Evolutionary conservation across 2,329 filamentous ascomycete species (phyloP).

Genomic region (Bipolaris bicolor): DNA sequence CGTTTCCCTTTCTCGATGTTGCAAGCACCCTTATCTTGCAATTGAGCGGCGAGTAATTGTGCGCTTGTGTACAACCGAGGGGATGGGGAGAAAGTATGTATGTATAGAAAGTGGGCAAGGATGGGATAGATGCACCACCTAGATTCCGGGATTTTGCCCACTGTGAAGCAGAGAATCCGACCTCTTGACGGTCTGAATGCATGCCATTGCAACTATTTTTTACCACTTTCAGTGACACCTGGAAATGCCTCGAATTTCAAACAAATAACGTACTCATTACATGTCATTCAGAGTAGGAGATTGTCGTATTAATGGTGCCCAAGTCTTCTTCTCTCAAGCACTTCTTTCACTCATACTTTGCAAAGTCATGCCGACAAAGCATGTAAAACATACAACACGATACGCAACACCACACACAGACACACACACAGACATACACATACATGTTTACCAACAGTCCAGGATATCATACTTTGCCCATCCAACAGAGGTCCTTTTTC

Average conservation of each 20-base stretch:
- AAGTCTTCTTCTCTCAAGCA: background rate
- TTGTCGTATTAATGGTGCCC: background rate
- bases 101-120: background rate
- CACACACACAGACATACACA: background rate
- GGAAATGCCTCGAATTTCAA: too few relatives aligned
- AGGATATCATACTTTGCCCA: background rate
- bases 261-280: too few relatives aligned
- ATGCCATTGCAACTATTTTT: too few relatives aligned
- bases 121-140: background rate
- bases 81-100: background rate
- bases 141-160: too few relatives aligned
- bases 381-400: background rate
- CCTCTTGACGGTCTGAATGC: too few relatives aligned
- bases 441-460: background rate
- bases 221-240: too few relatives aligned
- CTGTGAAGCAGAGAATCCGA: too few relatives aligned
- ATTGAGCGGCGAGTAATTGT: conserved; percentile 56
- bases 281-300: too few relatives aligned
- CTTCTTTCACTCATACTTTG: background rate
- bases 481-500: background rate
- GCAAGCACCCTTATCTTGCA: conserved; percentile 92
- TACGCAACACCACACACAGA: background rate
- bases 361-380: background rate
- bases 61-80: background rate
- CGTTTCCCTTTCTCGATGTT: conserved; percentile 95